Evolutionary conservation across 768 basidiomycete species (phyloP), one percentile per base, ranked within the genome.

Genomic region (Lactifluus volemus): DNA sequence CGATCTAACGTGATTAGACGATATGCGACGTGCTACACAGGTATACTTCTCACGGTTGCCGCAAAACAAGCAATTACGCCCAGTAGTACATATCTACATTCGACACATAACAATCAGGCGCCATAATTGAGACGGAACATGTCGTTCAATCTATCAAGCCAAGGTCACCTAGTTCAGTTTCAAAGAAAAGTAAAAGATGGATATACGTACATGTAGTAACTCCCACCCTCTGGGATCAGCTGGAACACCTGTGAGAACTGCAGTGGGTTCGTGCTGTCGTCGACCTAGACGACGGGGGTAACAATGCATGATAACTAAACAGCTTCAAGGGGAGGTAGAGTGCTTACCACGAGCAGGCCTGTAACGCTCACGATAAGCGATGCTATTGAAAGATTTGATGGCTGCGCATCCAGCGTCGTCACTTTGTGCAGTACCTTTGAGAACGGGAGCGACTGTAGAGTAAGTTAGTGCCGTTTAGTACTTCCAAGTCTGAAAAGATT

Each of bases 231-330:
- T 30, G 83, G 86, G 55, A 90, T 79, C 60, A 99, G 84, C 67
- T 96, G 92, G 84, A 99, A 99, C 64, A 84, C 78, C 75, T 99
- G 97, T 65, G 86, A 90, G 78, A 91, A 99, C 68, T 84, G 85
- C 59, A 99, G 77, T n/a, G 91, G 84, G 66, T 89, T 89, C 59
- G 74, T 47, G 64, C 78, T 79, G 63, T 89, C 91, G 67, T 98
- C 95, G 65, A 98, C 84, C 91, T 92, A 66, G 45, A 17, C 5
- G 25, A 14, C 21, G 30, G 25, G 38, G n/a, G 17, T 53, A 32
- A 47, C 39, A 42, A 47, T 42, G 5, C 25, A 38, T 38, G 38
- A 38, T 12, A 11, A 38, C 38, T 11, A 38, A n/a, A 38, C 12
- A 11, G 34, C 25, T 36, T 10, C 34, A 3, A 36, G 34, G 34